Percentiles rank a stretch among this genome's conserved stretches.
These are phyloP conservation scores for Melastoma malabathricum DNA, from an alignment of 345 rosid genomes.

Conservation along the genomic window DNA sequence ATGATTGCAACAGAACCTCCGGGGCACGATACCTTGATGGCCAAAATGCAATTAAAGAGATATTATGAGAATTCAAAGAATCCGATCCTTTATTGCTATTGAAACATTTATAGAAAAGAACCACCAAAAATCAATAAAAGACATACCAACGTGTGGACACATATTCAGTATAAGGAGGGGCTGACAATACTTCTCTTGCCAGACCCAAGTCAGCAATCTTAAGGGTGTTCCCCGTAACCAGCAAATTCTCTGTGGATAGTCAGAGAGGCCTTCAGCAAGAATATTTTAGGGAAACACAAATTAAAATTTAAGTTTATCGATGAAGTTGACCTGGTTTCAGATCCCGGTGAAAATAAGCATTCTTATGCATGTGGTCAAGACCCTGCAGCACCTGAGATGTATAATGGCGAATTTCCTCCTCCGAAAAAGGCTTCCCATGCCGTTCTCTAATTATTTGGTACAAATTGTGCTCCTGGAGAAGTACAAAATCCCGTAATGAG, in stretches of 20 bases:
- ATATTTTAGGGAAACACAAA: neutral
- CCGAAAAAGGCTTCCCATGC: constrained; percentile 43
- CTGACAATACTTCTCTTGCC: constrained; percentile 83
- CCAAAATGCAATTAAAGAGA: constrained; percentile 2
- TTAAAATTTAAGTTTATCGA: no score
- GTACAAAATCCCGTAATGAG: neutral
- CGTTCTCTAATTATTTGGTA: constrained; percentile 75
- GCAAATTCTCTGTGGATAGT: constrained; percentile 52
- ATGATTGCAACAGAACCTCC: constrained; percentile 79
- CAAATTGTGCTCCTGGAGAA: constrained; percentile 58
- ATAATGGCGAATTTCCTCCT: constrained; percentile 56
- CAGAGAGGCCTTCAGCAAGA: constrained; percentile 3
- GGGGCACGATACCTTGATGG: constrained; percentile 80
- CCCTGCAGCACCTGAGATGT: constrained; percentile 86
- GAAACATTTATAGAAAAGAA: neutral
- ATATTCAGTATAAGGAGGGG: constrained; percentile 95
- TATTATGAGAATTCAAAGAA: constrained; percentile 1
- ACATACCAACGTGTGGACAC: constrained; percentile 91
- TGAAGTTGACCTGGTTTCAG: constrained; percentile 64
- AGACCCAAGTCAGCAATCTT: constrained; percentile 96
- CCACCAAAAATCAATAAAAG: neutral
- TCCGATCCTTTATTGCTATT: neutral
- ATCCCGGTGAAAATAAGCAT: constrained; percentile 83
- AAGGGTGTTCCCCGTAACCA: constrained; percentile 62
- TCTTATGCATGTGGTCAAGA: constrained; percentile 77